These are phyloP conservation scores for Homolaphlyctis polyrhiza DNA, from an alignment of 371 early-diverging fungal genomes.

Conservation along the genomic window DNA sequence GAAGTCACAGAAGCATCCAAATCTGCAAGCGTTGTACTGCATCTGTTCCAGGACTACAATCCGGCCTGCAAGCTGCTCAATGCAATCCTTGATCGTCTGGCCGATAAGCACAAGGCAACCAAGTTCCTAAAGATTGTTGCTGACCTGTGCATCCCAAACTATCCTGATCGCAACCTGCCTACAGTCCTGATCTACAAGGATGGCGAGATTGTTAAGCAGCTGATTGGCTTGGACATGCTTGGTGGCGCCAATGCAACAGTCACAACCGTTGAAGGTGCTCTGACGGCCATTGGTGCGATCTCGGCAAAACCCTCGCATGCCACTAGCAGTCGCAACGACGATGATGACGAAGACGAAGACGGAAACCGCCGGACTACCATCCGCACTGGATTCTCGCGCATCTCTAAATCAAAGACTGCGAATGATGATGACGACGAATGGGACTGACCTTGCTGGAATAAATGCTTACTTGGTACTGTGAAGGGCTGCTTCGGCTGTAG, in stretches of 20 bases:
- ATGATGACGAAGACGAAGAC: slow-evolving; percentile 1
- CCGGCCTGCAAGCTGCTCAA: slow-evolving; percentile 80
- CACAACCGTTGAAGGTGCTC: slow-evolving; percentile 31
- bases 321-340: slow-evolving; percentile 1
- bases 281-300: slow-evolving; percentile 26
- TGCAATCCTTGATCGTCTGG: slow-evolving; percentile 68
- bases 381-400: neutral
- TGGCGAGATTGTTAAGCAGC: slow-evolving; percentile 77
- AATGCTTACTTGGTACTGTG: neutral
- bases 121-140: slow-evolving; percentile 91
- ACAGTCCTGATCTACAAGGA: slow-evolving; percentile 83
- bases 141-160: slow-evolving; percentile 89
- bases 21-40: slow-evolving; percentile 66
- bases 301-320: neutral
- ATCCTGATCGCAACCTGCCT: slow-evolving; percentile 78
- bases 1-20: slow-evolving; percentile 90
- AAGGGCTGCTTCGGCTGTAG: neutral
- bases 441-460: neutral
- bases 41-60: slow-evolving; percentile 69
- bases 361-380: neutral
- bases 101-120: slow-evolving; percentile 71
- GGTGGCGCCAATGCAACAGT: slow-evolving; percentile 78
- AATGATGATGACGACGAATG: slow-evolving; percentile 7
- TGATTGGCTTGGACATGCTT: slow-evolving; percentile 72
- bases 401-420: neutral